Evolutionary conservation across 108 stramenopile genomes (phyloP).

Genomic region (Cyclotella kingstonii): DNA sequence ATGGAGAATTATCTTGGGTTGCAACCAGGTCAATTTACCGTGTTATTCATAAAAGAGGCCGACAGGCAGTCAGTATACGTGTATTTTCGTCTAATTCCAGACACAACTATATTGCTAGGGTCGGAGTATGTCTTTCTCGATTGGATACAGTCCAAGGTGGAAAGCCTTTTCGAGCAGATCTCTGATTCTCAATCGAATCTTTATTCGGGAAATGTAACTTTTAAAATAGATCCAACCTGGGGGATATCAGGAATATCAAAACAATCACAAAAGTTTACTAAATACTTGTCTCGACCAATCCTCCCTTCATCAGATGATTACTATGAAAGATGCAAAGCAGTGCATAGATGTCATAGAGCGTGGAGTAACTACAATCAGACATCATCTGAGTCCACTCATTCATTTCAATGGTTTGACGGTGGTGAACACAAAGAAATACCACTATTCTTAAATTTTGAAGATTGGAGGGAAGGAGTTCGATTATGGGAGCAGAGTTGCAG

Average conservation of each 20-base stretch:
- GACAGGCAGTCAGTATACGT: conserved; percentile 40
- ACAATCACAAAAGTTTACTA: conserved; percentile 21
- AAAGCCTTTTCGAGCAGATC: conserved; percentile 52
- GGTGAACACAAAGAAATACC: conserved; percentile 38
- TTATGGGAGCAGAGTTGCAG: conserved; percentile 26
- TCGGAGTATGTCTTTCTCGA: not conserved
- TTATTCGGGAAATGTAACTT: conserved; percentile 68
- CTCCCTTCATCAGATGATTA: conserved; percentile 25
- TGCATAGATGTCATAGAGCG: conserved; percentile 68
- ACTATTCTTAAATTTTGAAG: conserved; percentile 60
- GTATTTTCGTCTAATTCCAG: conserved; percentile 46
- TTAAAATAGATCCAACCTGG: conserved; percentile 66
- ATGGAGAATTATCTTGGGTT: conserved; percentile 33
- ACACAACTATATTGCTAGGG: not conserved
- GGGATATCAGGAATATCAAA: conserved; percentile 53
- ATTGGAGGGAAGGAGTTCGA: conserved; percentile 51
- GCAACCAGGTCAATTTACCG: conserved; percentile 24
- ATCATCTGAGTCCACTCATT: conserved; percentile 32
- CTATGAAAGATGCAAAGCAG: conserved; percentile 82
- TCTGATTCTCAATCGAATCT: conserved; percentile 48
- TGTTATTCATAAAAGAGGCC: conserved; percentile 45
- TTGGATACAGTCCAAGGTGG: conserved; percentile 27
- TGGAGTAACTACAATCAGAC: conserved; percentile 53
- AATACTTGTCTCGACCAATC: conserved; percentile 31
- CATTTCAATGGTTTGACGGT: conserved; percentile 47